Conservation (phyloP, 2,329 filamentous ascomycete species). For the Beauveria brongniartii region DNA sequence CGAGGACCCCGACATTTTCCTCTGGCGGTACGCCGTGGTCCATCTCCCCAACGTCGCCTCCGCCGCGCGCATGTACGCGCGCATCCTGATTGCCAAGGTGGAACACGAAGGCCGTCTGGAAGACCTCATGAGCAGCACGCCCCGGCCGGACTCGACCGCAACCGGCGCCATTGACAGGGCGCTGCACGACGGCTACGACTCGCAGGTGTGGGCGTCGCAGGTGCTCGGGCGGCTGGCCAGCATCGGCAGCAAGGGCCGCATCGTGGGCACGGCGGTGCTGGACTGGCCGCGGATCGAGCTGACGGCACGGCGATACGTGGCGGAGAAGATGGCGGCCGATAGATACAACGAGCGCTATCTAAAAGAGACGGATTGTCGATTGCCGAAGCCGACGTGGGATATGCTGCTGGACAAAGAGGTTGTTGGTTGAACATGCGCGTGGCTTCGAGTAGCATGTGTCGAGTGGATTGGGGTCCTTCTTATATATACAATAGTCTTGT, state of each 20-base stretch:
- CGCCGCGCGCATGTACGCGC: conserved; percentile 1
- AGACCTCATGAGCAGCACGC: background rate
- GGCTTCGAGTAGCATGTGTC: background rate
- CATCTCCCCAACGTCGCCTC: background rate
- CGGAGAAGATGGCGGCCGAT: conserved; percentile 4
- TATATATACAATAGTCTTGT: background rate
- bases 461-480: background rate
- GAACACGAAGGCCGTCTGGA: conserved; percentile 1
- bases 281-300: conserved; percentile 4
- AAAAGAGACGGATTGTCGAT: background rate
- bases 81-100: conserved; percentile 10
- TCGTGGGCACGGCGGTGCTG: conserved; percentile 6
- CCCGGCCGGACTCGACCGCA: background rate
- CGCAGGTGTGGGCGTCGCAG: conserved; percentile 5
- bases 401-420: conserved; percentile 4
- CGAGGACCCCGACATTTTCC: background rate
- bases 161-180: background rate
- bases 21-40: background rate
- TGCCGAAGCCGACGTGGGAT: conserved; percentile 10
- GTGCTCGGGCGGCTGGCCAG: conserved; percentile 2
- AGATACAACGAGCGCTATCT: conserved; percentile 5
- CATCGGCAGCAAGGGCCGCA: background rate
- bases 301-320: background rate
- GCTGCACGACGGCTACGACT: background rate
- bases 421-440: background rate